Conservation (phyloP, 1,139 yeast genomes). For the Pichia sp. region DNA sequence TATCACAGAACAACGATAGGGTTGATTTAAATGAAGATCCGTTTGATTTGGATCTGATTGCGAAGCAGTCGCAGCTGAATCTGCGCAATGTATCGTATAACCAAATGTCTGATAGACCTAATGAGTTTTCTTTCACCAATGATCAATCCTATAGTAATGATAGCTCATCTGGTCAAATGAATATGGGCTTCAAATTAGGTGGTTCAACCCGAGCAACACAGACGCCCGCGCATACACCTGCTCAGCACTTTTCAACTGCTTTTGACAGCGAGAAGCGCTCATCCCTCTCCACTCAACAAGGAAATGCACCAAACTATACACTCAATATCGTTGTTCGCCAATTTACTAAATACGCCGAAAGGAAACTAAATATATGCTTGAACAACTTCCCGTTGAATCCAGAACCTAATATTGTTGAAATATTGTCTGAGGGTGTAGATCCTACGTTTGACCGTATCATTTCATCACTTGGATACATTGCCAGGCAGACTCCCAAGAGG, state of each 20-base stretch:
- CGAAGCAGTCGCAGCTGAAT: background rate
- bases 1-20: no score
- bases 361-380: constrained; percentile 69
- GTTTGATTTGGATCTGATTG: background rate
- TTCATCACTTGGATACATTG: constrained; percentile 81
- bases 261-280: background rate
- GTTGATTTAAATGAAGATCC: no score
- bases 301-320: constrained; percentile 64
- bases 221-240: constrained; percentile 1
- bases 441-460: constrained; percentile 80
- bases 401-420: constrained; percentile 75
- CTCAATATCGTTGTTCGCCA: constrained; percentile 90
- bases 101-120: background rate
- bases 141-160: constrained; percentile 7
- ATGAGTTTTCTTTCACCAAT: background rate
- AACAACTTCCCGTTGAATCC: constrained; percentile 53
- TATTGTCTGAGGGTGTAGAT: constrained; percentile 85
- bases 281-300: constrained; percentile 9
- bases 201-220: constrained; percentile 3
- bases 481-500: constrained; percentile 85
- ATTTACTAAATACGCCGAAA: constrained; percentile 89
- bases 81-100: background rate
- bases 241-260: constrained; percentile 1
- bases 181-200: constrained; percentile 18
- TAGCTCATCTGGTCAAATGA: constrained; percentile 19